Base-by-base conservation (phyloP, 192 early-diverging fungal species). In the Entomortierella chlamydospora region DNA sequence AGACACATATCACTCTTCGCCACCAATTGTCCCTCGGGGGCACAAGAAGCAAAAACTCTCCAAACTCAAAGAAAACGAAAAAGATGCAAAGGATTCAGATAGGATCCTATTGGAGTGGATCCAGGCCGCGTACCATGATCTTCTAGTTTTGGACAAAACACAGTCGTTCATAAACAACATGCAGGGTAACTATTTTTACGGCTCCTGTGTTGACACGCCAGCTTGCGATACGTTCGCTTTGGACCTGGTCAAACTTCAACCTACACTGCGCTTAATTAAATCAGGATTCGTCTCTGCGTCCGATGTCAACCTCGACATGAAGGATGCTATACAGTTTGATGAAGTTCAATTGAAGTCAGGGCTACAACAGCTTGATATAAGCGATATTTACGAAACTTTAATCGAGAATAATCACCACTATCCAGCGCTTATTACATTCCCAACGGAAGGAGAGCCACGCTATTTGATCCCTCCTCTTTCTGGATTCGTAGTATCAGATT, bases 391-490 rank as follows among this genome's bases (percentile, higher is more conserved):
- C 43, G 68, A 79, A 39, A 57, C 61, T 1, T 4, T 66, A 10
- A 52, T 79, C 0, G 12, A 37, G 10, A 79, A 79, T 33, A 23
- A 55, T 6, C 20, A 26, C n/a, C 13, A 50, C 5, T 33, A 28
- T 0, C 57, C 76, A 4, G 22, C 61, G 1, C 6, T 79, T 5
- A 29, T 66, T 5, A 30, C 62, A 18, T 51, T 79, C 25, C 39
- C 52, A 15, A 39, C 47, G 28, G 68, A 59, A n/a, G 67, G 62
- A 0, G 8, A 28, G 29, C 76, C 76, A 1, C 41, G 25, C 7
- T 84, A 81, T 43, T 13, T 84, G 18, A 67, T 84, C 2, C 83
- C 83, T 25, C 83, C 77, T 2, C 63, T 17, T 1, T 72, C 78
- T 22, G 60, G 41, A 17, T 84, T 81, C 23, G n/a, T 81, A 20